These are phyloP conservation scores for Lonicera japonica DNA, from an alignment of 129 eudicot genomes.

Conservation along the genomic window DNA sequence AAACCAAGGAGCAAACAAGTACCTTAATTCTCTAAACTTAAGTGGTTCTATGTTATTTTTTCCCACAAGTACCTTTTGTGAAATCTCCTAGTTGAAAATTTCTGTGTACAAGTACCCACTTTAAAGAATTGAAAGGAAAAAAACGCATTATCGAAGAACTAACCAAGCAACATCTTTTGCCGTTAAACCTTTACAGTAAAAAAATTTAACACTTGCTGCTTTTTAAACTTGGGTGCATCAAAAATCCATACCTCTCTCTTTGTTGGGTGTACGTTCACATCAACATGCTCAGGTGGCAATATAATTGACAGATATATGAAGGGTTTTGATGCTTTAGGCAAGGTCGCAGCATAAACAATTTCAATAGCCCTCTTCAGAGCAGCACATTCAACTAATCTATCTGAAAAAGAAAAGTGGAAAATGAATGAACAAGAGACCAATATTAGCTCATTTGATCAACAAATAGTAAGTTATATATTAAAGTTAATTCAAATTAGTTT, in stretches of 20 bases:
- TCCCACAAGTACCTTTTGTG: too few relatives aligned
- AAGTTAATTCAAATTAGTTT: background rate
- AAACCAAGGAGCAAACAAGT: too few relatives aligned
- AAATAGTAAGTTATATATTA: background rate
- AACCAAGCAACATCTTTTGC: too few relatives aligned
- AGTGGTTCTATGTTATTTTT: too few relatives aligned
- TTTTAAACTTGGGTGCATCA: background rate
- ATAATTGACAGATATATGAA: conserved; percentile 80
- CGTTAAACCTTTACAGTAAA: background rate
- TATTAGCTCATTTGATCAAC: background rate
- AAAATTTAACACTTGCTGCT: background rate
- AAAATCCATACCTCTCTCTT: conserved; percentile 68
- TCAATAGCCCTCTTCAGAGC: conserved; percentile 94
- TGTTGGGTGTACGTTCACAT: conserved; percentile 95
- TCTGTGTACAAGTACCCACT: too few relatives aligned
- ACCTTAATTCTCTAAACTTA: too few relatives aligned
- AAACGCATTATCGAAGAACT: too few relatives aligned
- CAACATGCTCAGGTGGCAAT: conserved; percentile 89
- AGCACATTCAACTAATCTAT: conserved; percentile 91
- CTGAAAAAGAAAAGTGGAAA: conserved; percentile 30
- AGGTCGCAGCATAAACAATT: conserved; percentile 93
- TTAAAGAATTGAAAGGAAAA: too few relatives aligned
- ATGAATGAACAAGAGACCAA: background rate
- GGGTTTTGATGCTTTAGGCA: conserved; percentile 98
- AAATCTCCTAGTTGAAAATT: too few relatives aligned